A percentile compares a stretch with the other conserved stretches of the same genome.
phyloP scores from a whole-genome alignment of 768 basidiomycete species.

The Mycena galericulata region DNA sequence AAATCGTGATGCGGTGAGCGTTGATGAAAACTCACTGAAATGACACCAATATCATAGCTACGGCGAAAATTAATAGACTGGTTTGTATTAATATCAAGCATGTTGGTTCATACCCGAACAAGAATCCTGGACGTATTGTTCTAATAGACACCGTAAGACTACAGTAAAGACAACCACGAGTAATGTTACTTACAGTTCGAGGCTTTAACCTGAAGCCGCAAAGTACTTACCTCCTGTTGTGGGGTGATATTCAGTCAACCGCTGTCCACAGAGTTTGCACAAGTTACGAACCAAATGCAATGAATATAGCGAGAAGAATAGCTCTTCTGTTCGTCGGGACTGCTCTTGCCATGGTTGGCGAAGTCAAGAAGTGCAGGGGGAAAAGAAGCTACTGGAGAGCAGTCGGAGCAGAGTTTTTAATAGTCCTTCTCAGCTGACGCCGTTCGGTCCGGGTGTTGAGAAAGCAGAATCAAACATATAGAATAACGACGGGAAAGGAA shows the following conservation, averaged over 20 bases:
- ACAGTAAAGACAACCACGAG: background rate
- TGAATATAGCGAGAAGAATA: constrained; percentile 74
- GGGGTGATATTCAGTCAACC: background rate
- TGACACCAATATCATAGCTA: constrained; percentile 76
- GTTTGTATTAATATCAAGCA: background rate
- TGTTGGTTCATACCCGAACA: constrained; percentile 63
- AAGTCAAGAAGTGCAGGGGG: constrained; percentile 4
- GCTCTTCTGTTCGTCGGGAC: constrained; percentile 74
- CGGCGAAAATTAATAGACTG: background rate
- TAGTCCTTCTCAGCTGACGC: constrained; percentile 9
- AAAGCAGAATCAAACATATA: background rate
- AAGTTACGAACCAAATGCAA: constrained; percentile 72
- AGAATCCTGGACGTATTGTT: constrained; percentile 56
- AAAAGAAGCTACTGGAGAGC: constrained; percentile 1
- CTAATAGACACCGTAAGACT: constrained; percentile 1
- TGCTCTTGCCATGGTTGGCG: constrained; percentile 44
- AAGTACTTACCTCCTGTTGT: constrained; percentile 42
- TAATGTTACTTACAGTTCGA: constrained; percentile 14
- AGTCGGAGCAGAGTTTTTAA: constrained; percentile 11
- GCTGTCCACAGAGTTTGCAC: constrained; percentile 8
- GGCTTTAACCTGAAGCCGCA: background rate
- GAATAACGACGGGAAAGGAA: background rate
- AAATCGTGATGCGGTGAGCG: background rate
- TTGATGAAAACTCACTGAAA: constrained; percentile 60
- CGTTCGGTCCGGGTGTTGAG: constrained; percentile 1